Conservation (phyloP, 2,329 filamentous ascomycete species). For the Clonostachys rosea region DNA sequence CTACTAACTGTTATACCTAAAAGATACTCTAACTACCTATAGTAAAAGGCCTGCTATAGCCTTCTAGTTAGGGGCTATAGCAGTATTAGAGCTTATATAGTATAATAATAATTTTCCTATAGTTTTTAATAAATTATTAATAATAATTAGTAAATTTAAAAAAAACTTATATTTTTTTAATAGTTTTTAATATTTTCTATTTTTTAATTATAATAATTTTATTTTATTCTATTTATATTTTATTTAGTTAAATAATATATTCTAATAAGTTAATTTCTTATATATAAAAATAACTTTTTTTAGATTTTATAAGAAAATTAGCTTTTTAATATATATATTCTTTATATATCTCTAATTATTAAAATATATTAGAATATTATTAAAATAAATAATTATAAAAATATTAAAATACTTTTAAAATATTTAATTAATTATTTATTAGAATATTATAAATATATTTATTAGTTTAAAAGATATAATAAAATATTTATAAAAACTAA, state of each 20-base stretch:
- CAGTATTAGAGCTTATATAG: too few species aligned
- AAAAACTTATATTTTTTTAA: not conserved
- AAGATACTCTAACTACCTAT: too few species aligned
- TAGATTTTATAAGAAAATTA: not conserved
- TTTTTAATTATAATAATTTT: not conserved
- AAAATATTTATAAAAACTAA: slow-evolving; percentile 22
- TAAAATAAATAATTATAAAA: not conserved
- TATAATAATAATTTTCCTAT: not conserved
- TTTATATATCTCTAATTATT: not conserved
- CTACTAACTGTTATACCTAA: too few species aligned
- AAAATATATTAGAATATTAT: not conserved
- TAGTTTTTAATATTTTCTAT: not conserved
- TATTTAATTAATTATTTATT: not conserved
- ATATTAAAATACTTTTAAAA: not conserved
- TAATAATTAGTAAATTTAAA: not conserved
- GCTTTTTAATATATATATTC: not conserved
- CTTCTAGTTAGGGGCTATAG: too few species aligned
- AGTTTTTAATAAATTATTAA: not conserved
- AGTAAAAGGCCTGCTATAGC: too few species aligned
- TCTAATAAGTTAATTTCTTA: not conserved
- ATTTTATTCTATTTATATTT: not conserved
- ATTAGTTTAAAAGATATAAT: slow-evolving; percentile 19
- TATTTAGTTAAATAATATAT: not conserved
- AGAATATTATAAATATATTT: slow-evolving; percentile 5
- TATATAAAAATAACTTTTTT: not conserved